These are phyloP conservation scores for Phytophthora idaei DNA, from an alignment of 352 stramenopile species.

Conservation along the genomic window DNA sequence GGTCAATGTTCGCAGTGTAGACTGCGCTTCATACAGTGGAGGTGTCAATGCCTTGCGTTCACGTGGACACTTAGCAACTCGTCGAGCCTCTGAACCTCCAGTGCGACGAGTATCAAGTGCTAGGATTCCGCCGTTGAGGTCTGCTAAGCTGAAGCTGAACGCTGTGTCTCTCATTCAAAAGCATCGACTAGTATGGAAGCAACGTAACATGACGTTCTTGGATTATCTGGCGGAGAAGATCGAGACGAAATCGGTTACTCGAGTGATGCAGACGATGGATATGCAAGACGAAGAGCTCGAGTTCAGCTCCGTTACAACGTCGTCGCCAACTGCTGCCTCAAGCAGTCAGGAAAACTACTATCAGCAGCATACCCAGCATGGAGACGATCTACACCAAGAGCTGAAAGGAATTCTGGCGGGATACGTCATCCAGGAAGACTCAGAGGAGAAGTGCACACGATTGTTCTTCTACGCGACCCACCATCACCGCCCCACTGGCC, in stretches of 20 bases:
- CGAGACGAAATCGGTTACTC: constrained; percentile 57
- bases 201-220: constrained; percentile 62
- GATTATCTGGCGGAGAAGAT: constrained; percentile 65
- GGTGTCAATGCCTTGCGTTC: constrained; percentile 5
- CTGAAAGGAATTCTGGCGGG: constrained; percentile 54
- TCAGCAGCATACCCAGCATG: constrained; percentile 24
- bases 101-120: neutral
- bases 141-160: constrained; percentile 54
- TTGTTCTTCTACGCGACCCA: constrained; percentile 70
- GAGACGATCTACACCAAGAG: constrained; percentile 20
- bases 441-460: constrained; percentile 58
- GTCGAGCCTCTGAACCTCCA: constrained; percentile 28
- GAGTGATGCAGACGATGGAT: constrained; percentile 68
- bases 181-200: constrained; percentile 47
- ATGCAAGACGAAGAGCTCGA: constrained; percentile 40
- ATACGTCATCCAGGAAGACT: constrained; percentile 69
- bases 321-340: constrained; percentile 26
- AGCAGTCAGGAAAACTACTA: constrained; percentile 26
- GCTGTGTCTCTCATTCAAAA: constrained; percentile 62
- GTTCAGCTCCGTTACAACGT: constrained; percentile 27
- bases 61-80: neutral
- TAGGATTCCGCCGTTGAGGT: constrained; percentile 22
- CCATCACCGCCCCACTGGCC: constrained; percentile 10
- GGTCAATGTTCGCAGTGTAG: constrained; percentile 45
- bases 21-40: constrained; percentile 30